A percentile compares a stretch with the other conserved stretches of the same genome.
These are phyloP conservation scores for Elsinoe ampelina DNA, from an alignment of 2,329 filamentous ascomycete species.

Conservation along the genomic window DNA sequence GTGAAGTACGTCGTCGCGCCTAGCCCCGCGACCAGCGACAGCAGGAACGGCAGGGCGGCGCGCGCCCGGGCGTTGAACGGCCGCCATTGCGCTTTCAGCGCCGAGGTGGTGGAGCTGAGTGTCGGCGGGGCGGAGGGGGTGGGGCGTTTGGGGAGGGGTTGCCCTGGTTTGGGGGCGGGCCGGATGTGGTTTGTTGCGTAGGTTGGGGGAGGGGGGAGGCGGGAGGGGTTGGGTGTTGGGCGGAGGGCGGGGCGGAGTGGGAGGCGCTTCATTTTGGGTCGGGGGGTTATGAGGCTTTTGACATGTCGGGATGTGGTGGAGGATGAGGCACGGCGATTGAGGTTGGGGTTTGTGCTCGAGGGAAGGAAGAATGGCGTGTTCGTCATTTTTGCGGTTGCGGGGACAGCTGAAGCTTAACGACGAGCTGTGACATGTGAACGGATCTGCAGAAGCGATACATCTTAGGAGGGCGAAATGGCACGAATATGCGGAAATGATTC, in stretches of 20 bases:
- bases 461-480: background rate
- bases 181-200: background rate
- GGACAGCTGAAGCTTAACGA: too few species aligned
- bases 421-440: too few species aligned
- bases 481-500: background rate
- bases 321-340: background rate
- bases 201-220: background rate
- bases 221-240: background rate
- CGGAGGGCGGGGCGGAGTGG: background rate
- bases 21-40: constrained; percentile 37
- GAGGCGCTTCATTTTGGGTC: background rate
- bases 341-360: background rate
- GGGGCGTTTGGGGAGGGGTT: constrained; percentile 14
- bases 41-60: constrained; percentile 19
- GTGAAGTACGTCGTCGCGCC: constrained; percentile 32
- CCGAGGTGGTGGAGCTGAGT: background rate
- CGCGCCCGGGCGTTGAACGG: constrained; percentile 22
- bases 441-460: too few species aligned
- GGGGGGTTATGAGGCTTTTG: background rate
- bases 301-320: background rate
- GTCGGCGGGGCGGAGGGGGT: background rate
- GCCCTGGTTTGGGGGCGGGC: background rate
- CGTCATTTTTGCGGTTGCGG: background rate
- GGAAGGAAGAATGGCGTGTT: background rate
- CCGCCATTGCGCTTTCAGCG: constrained; percentile 13